These are phyloP conservation scores for Aspergillus versicolor DNA, from an alignment of 2,329 filamentous ascomycete genomes.

Conservation along the genomic window DNA sequence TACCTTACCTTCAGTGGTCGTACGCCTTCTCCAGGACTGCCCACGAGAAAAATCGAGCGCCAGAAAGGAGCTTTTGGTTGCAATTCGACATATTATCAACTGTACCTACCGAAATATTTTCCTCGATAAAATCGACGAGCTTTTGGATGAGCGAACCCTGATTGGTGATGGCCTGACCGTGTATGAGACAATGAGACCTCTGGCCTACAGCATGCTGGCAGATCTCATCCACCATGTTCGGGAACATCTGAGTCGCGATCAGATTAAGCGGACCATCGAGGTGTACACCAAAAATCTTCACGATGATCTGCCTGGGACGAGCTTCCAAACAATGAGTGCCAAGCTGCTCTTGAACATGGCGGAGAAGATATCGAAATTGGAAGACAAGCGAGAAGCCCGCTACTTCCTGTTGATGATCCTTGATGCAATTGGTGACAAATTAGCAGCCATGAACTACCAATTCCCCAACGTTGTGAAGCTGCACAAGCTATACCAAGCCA, in stretches of 20 bases:
- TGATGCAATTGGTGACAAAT: conserved; percentile 97
- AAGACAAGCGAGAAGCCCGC: conserved; percentile 88
- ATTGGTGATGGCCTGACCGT: conserved; percentile 96
- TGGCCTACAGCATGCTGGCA: conserved; percentile 97
- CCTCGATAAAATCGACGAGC: conserved; percentile 86
- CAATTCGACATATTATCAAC: conserved; percentile 97
- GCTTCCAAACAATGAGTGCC: conserved; percentile 99
- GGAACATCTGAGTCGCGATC: conserved; percentile 80
- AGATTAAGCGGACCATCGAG: conserved; percentile 93
- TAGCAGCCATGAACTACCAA: conserved; percentile 95
- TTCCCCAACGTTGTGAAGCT: conserved; percentile 94
- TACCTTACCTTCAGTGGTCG: conserved; percentile 81
- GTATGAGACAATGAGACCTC: conserved; percentile 90
- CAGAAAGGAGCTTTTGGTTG: conserved; percentile 91
- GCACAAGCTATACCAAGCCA: conserved; percentile 79
- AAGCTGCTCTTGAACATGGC: conserved; percentile 97
- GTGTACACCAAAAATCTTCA: conserved; percentile 96
- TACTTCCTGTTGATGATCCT: conserved; percentile 97
- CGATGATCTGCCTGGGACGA: conserved; percentile 94
- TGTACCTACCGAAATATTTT: conserved; percentile 98
- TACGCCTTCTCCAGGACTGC: conserved; percentile 88
- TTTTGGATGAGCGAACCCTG: conserved; percentile 88
- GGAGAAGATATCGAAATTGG: conserved; percentile 91
- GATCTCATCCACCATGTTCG: conserved; percentile 97
- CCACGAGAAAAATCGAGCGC: conserved; percentile 91